Percentiles rank a stretch among this genome's conserved stretches.
Conservation (phyloP, 2,329 filamentous ascomycete species). For the Didymella exigua region DNA sequence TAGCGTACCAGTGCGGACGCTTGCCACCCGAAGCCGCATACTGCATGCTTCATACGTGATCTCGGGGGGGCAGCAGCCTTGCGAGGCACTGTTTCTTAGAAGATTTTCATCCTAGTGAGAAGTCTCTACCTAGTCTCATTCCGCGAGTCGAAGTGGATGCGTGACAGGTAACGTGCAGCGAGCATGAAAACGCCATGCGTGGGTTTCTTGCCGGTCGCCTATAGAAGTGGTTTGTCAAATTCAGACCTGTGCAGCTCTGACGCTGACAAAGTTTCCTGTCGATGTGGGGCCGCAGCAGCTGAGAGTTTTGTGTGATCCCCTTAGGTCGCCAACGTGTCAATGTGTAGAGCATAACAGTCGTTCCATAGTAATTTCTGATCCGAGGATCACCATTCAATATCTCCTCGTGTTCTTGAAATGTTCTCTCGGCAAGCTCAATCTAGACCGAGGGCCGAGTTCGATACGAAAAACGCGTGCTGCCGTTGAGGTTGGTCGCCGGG, state of each 20-base stretch:
- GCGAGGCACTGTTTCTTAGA: not conserved
- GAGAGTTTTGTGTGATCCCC: not conserved
- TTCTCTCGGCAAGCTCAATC: not conserved
- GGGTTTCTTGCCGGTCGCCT: not conserved
- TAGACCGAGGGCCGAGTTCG: not conserved
- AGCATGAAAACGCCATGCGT: not conserved
- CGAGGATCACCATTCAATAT: not conserved
- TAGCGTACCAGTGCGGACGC: not conserved
- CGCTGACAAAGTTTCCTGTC: constrained; percentile 4
- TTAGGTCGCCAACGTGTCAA: not conserved
- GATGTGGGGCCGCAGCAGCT: constrained; percentile 5
- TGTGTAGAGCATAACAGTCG: not conserved
- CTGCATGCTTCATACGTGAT: not conserved
- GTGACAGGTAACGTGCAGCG: not conserved
- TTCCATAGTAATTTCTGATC: not conserved
- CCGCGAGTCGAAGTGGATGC: not conserved
- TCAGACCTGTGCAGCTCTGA: constrained; percentile 3
- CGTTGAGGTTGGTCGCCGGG: constrained; percentile 1
- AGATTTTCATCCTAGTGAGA: not conserved
- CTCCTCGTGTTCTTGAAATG: not conserved
- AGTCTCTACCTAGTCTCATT: not conserved
- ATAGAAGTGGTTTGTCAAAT: not conserved
- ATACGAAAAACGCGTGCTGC: not conserved
- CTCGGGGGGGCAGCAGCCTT: not conserved
- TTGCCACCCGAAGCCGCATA: not conserved